These are phyloP conservation scores for Cruciata laevipes DNA, from an alignment of 257 asterid genomes.

Conservation along the genomic window DNA sequence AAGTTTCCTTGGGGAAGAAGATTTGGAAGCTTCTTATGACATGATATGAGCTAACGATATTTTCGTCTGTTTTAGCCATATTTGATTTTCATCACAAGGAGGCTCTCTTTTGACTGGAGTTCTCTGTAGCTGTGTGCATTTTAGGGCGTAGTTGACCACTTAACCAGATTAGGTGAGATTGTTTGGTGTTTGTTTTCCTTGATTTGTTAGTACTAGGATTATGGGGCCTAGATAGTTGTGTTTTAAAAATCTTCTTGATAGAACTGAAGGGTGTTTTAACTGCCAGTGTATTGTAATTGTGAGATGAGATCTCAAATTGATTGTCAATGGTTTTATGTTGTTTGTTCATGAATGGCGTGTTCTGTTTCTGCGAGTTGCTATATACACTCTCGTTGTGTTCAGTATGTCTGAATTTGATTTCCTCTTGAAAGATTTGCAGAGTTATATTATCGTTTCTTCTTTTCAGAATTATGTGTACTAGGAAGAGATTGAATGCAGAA, in stretches of 20 bases:
- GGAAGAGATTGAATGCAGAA: too few relatives aligned
- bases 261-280: conserved; percentile 1
- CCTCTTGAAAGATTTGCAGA: too few relatives aligned
- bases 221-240: conserved; percentile 1
- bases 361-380: background rate
- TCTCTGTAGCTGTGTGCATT: conserved; percentile 19
- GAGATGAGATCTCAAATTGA: background rate
- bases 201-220: conserved; percentile 3
- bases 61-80: too few relatives aligned
- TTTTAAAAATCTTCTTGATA: conserved; percentile 5
- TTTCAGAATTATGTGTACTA: too few relatives aligned
- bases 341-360: background rate
- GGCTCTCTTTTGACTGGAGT: background rate
- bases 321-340: background rate
- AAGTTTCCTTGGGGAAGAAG: conserved; percentile 88
- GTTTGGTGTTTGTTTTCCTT: background rate
- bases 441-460: too few relatives aligned
- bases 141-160: conserved; percentile 14
- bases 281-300: conserved; percentile 1
- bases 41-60: conserved; percentile 14
- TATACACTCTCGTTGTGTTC: too few relatives aligned
- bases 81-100: background rate
- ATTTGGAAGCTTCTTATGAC: conserved; percentile 89
- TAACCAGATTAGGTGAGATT: conserved; percentile 12
- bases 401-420: too few relatives aligned